Evolutionary conservation across 441 rosid genomes (phyloP).

Genomic region (Manihot esculenta): DNA sequence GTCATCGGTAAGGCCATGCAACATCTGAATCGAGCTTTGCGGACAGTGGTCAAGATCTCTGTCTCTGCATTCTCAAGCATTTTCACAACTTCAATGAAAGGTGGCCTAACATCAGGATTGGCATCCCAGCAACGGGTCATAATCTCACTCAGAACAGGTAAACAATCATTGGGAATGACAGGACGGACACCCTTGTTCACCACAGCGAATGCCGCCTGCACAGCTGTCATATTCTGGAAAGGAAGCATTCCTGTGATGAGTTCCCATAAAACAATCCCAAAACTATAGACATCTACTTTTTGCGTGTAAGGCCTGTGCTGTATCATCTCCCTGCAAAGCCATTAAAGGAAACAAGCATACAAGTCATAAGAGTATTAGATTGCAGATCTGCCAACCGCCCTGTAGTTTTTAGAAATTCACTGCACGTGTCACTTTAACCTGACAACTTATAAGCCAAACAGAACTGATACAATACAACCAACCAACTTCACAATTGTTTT

Average conservation of each 20-base stretch:
- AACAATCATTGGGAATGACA: conserved; percentile 75
- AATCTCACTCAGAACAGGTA: conserved; percentile 73
- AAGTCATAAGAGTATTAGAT: too few relatives aligned
- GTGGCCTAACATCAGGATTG: conserved; percentile 89
- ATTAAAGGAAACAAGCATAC: background rate
- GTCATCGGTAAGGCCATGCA: conserved; percentile 91
- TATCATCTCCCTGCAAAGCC: background rate
- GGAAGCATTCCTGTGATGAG: conserved; percentile 89
- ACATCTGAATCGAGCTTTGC: conserved; percentile 97
- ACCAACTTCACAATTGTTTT: background rate
- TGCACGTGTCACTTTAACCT: too few relatives aligned
- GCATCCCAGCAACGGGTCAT: conserved; percentile 97
- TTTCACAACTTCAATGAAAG: conserved; percentile 73
- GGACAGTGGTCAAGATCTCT: conserved; percentile 81
- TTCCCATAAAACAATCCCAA: conserved; percentile 96
- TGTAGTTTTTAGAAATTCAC: too few relatives aligned
- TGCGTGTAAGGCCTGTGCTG: conserved; percentile 73
- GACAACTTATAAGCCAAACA: background rate
- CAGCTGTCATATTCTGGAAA: conserved; percentile 96
- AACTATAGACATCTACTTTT: conserved; percentile 94
- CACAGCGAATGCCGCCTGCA: conserved; percentile 97
- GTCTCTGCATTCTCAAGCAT: conserved; percentile 84
- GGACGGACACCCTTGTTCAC: conserved; percentile 92
- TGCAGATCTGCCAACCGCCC: too few relatives aligned
- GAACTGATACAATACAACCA: too few relatives aligned